Conservation (phyloP, 805 yeast species). For the Candida michaelii region DNA sequence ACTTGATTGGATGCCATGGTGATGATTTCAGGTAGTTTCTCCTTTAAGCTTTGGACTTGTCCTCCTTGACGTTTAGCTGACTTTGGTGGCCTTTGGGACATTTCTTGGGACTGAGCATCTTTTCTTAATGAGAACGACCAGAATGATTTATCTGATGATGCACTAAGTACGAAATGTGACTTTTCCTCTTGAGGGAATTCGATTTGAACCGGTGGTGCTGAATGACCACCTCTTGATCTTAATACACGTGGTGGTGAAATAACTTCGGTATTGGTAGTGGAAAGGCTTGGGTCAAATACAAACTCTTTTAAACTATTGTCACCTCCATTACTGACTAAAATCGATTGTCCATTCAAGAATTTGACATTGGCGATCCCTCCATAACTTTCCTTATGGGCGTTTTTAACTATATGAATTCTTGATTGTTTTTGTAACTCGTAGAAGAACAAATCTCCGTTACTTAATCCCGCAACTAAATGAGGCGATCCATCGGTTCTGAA, state of each 20-base stretch:
- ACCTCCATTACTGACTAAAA: conserved; percentile 84
- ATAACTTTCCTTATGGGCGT: conserved; percentile 66
- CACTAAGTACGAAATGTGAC: conserved; percentile 82
- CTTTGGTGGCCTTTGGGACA: conserved; percentile 70
- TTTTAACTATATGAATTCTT: conserved; percentile 72
- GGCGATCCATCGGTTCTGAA: conserved; percentile 90
- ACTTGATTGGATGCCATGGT: conserved; percentile 70
- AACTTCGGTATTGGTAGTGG: conserved; percentile 59
- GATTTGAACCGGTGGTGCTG: conserved; percentile 80
- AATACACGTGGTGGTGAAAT: conserved; percentile 88
- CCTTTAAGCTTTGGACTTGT: conserved; percentile 50
- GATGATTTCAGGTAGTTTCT: conserved; percentile 75
- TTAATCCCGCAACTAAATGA: conserved; percentile 76
- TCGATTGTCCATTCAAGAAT: conserved; percentile 89
- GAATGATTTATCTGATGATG: conserved; percentile 79
- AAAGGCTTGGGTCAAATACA: conserved; percentile 89
- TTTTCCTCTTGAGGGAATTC: conserved; percentile 71
- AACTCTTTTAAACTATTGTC: conserved; percentile 87
- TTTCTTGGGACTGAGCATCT: conserved; percentile 93
- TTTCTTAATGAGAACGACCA: conserved; percentile 93
- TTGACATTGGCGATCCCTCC: conserved; percentile 78
- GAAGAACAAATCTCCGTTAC: conserved; percentile 80
- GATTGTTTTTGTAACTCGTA: conserved; percentile 74
- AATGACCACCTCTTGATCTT: conserved; percentile 96
- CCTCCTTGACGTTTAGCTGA: conserved; percentile 52